Base-by-base conservation (phyloP, 768 basidiomycete species). In the Suillus luteus region DNA sequence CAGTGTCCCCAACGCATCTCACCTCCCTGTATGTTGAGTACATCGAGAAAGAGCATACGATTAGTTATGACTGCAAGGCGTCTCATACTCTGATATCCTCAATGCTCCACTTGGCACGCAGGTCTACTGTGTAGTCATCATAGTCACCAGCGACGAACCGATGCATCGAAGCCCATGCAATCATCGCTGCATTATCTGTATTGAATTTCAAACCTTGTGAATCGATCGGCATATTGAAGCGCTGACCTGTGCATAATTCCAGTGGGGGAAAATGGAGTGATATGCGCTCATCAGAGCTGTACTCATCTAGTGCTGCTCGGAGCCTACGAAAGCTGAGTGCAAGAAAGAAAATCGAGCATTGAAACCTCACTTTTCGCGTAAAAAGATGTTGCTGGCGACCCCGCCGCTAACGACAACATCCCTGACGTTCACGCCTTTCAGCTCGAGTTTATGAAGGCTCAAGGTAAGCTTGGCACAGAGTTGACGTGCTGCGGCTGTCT, bases 131-230 rank as follows among this genome's bases (percentile, higher is more conserved):
- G 66, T 89, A 93, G 9, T 83, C 78, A 68, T 90, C 90, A 51
- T 82, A 76, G 63, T 89, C 86, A 4, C 78, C 79, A 0, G 77
- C 78, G 31, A 90, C 80, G 65, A 97, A 91, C 14, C 95, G 86
- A 68, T 89, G 78, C 83, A 96, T 90, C 0, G 92, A 89, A 4
- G 95, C 91, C 92, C 91, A 96, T 2, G 85, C 96, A 67, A 98
- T 92, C 96, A 99, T 99, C 10, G 86, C 96, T 1, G 96, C 96
- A 73, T 98, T 99, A 70, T 98, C 96, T 96, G 67, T 24, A 40
- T 0, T 44, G 12, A 33, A 27, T 41, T 17, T 35, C 35, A 43
- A 24, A 54, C 14, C 44, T 27, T 49, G 59, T 44, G 60, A 33
- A 46, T 15, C 60, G 5, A 40, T 35, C 33, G 24, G n/a, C 22